These are phyloP conservation scores for Allantophomopsis cytisporea DNA, from an alignment of 2,329 filamentous ascomycete genomes.

Conservation along the genomic window DNA sequence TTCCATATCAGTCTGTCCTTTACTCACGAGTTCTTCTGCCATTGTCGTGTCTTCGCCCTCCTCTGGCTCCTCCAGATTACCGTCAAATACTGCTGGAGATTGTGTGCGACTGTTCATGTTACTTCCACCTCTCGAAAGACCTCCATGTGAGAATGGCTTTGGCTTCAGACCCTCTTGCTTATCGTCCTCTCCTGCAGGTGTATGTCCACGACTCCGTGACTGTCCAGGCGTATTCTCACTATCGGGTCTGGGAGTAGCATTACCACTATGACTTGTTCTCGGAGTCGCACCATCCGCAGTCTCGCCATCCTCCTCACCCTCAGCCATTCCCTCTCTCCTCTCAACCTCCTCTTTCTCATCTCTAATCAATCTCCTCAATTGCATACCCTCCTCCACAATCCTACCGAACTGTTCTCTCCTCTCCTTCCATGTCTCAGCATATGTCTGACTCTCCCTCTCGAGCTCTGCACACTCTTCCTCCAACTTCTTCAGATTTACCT, in stretches of 20 bases:
- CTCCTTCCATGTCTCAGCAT: conserved; percentile 73
- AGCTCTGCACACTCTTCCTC: conserved; percentile 81
- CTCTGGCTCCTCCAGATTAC: conserved; percentile 10
- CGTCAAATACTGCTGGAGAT: conserved; percentile 19
- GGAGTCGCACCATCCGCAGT: conserved; percentile 41
- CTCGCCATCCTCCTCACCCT: conserved; percentile 39
- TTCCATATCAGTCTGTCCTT: no score
- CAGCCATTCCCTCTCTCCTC: conserved; percentile 67
- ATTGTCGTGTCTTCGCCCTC: conserved; percentile 45
- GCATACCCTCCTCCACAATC: conserved; percentile 85
- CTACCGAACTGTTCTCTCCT: conserved; percentile 74
- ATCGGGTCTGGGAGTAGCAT: conserved; percentile 32
- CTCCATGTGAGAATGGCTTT: conserved; percentile 11
- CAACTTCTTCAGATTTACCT: conserved; percentile 63
- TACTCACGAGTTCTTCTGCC: conserved; percentile 31
- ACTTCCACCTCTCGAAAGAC: conserved; percentile 24
- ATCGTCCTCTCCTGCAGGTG: conserved; percentile 16
- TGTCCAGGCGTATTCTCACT: conserved; percentile 16
- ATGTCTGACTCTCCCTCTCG: conserved; percentile 70
- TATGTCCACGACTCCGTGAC: conserved; percentile 18
- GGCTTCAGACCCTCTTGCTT: conserved; percentile 23
- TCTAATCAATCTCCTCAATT: conserved; percentile 71
- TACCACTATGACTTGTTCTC: conserved; percentile 29
- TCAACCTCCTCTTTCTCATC: conserved; percentile 95
- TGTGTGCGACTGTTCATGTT: conserved; percentile 22